Conservation (phyloP, 2,329 filamentous ascomycete genomes). For the Ceratocystis alfenasii region DNA sequence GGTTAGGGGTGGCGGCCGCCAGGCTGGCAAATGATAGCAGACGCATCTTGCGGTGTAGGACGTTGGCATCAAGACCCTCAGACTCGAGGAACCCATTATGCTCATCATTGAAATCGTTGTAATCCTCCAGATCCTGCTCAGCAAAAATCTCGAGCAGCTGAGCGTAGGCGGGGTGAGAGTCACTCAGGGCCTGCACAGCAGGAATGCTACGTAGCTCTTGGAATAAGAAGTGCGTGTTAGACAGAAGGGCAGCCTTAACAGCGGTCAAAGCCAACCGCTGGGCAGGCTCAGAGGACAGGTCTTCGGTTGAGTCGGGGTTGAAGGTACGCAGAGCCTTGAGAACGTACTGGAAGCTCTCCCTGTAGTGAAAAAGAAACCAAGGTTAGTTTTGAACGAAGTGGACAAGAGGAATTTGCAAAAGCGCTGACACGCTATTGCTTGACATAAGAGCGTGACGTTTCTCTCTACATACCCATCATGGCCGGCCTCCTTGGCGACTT, state of each 20-base stretch:
- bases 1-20: slow-evolving; percentile 68
- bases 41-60: slow-evolving; percentile 88
- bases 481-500: slow-evolving; percentile 64
- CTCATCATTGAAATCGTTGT: slow-evolving; percentile 88
- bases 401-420: neutral
- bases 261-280: slow-evolving; percentile 48
- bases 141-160: slow-evolving; percentile 93
- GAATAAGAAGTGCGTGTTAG: slow-evolving; percentile 53
- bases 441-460: neutral
- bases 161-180: slow-evolving; percentile 72
- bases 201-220: slow-evolving; percentile 71
- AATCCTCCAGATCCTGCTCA: slow-evolving; percentile 87
- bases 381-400: neutral
- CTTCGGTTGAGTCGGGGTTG: slow-evolving; percentile 43
- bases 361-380: slow-evolving; percentile 24
- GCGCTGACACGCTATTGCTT: no score
- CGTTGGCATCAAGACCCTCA: slow-evolving; percentile 57
- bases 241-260: slow-evolving; percentile 42
- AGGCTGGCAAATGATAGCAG: slow-evolving; percentile 85
- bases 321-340: slow-evolving; percentile 51
- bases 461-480: slow-evolving; percentile 54
- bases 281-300: slow-evolving; percentile 47
- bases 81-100: slow-evolving; percentile 75
- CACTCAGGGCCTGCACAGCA: slow-evolving; percentile 73
- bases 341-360: slow-evolving; percentile 55